phyloP scores from a whole-genome alignment of 2,329 filamentous ascomycete genomes.

The Fusarium graminum region DNA sequence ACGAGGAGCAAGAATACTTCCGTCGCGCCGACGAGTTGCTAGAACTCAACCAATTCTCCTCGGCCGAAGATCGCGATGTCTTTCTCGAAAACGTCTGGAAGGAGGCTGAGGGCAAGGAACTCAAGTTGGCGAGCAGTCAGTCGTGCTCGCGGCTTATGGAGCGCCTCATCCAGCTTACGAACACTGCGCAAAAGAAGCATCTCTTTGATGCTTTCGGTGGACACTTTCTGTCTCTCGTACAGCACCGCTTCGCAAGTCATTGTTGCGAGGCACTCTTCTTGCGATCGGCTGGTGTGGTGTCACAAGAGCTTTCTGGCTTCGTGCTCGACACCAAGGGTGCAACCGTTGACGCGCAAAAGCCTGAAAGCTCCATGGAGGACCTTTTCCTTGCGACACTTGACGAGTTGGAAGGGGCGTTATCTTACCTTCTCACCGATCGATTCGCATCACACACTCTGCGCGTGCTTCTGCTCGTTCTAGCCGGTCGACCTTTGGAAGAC shows the following conservation, averaged over 20 bases:
- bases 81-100: constrained; percentile 86
- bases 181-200: constrained; percentile 82
- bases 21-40: constrained; percentile 89
- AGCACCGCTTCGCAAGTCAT: constrained; percentile 96
- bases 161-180: constrained; percentile 85
- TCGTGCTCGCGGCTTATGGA: constrained; percentile 95
- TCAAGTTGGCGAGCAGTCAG: constrained; percentile 96
- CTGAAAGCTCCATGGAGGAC: constrained; percentile 79
- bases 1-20: constrained; percentile 97
- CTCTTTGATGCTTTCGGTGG: constrained; percentile 87
- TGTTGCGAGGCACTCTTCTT: constrained; percentile 96
- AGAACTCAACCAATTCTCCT: constrained; percentile 87
- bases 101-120: constrained; percentile 90
- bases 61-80: constrained; percentile 76
- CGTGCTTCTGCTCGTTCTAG: constrained; percentile 86
- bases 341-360: constrained; percentile 59
- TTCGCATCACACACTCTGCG: constrained; percentile 94
- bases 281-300: constrained; percentile 82
- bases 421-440: constrained; percentile 84
- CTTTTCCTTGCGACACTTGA: constrained; percentile 86
- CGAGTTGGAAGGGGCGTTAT: constrained; percentile 87
- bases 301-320: constrained; percentile 73
- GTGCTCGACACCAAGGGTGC: constrained; percentile 60
- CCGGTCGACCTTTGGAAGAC: constrained; percentile 83
- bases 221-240: constrained; percentile 89